phyloP scores from a whole-genome alignment of 345 rosid genomes.

The Eucalyptus cloeziana region DNA sequence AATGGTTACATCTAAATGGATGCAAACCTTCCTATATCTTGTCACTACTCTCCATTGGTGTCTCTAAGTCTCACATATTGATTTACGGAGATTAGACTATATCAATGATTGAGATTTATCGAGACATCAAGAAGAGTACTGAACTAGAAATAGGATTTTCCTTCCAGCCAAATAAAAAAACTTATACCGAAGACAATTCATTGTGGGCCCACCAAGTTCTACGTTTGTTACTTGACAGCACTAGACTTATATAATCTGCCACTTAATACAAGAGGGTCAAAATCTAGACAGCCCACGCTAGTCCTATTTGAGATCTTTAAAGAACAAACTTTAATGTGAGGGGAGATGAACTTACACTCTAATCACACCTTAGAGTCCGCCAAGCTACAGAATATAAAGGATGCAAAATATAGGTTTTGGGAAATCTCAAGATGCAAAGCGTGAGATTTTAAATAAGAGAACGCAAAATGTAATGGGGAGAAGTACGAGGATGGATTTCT shows the following conservation, averaged over 20 bases:
- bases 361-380: background rate
- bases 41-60: background rate
- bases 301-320: background rate
- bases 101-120: background rate
- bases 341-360: background rate
- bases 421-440: background rate
- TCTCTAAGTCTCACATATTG: background rate
- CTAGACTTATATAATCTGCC: background rate
- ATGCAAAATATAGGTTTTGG: background rate
- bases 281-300: background rate
- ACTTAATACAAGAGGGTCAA: background rate
- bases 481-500: background rate
- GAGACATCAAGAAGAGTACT: rapidly evolving
- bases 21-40: background rate
- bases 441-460: background rate
- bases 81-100: background rate
- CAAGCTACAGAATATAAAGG: background rate
- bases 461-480: background rate
- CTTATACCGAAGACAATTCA: background rate
- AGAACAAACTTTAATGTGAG: background rate
- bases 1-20: background rate
- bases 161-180: background rate
- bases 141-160: rapidly evolving
- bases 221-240: background rate
- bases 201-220: background rate